Evolutionary conservation across 176 grass and related monocot species (phyloP).

Genomic region (barley (Hordeum vulgare)): MorexV3_pseudomolecules_assembly NC_058521.1:10012844-10013343

Average conservation of each 20-base stretch:
- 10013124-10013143: constrained; percentile 66
- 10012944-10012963: constrained; percentile 68
- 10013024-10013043: constrained; percentile 91
- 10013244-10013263: not conserved
- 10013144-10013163: constrained; percentile 86
- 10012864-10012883: not conserved
- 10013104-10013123: constrained; percentile 79
- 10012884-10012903: not conserved
- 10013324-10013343: not conserved
- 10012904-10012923: constrained; percentile 15
- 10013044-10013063: constrained; percentile 94
- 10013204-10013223: not conserved
- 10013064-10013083: constrained; percentile 91
- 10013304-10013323: not conserved
- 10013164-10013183: constrained; percentile 31
- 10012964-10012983: constrained; percentile 96
- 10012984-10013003: constrained; percentile 91
- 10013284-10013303: not conserved
- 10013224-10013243: constrained; percentile 30
- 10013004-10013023: constrained; percentile 74
- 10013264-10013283: constrained; percentile 32
- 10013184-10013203: constrained; percentile 25
- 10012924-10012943: constrained; percentile 55
- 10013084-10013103: constrained; percentile 49
- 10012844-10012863: constrained; percentile 10